These are phyloP conservation scores for Trifolium repens DNA, from an alignment of 306 rosid species.

Conservation along the genomic window DNA sequence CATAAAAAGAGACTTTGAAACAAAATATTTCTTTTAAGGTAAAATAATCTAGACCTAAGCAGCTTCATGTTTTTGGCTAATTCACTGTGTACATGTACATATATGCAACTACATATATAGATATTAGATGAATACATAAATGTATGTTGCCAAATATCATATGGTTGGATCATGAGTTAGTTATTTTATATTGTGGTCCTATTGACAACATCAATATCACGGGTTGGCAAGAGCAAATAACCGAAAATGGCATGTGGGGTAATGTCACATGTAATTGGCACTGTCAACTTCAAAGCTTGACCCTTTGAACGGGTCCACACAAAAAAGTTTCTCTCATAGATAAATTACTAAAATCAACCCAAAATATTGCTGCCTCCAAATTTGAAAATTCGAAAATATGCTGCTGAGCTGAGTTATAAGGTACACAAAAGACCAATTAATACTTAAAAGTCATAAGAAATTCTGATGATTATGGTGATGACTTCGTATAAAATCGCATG, in stretches of 20 bases:
- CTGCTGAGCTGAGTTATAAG: no score
- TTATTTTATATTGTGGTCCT: conserved; percentile 52
- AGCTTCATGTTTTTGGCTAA: no score
- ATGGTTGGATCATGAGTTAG: conserved; percentile 46
- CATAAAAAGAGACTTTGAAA: no score
- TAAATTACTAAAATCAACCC: conserved; percentile 37
- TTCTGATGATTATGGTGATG: no score
- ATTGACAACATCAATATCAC: conserved; percentile 55
- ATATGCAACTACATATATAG: no score
- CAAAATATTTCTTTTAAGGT: no score
- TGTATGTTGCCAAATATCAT: conserved; percentile 35
- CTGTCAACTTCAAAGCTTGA: conserved; percentile 47
- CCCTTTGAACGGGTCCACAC: conserved; percentile 45
- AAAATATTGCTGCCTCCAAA: conserved; percentile 41
- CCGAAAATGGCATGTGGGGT: conserved; percentile 54
- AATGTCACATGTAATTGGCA: conserved; percentile 50
- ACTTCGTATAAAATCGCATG: no score
- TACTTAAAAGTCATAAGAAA: no score
- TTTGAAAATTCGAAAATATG: conserved; percentile 33
- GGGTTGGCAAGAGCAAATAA: conserved; percentile 52
- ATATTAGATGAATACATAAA: not conserved
- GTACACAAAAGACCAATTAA: no score
- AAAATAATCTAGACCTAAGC: no score
- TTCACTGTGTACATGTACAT: no score
- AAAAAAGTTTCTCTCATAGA: conserved; percentile 41